These are phyloP conservation scores for Suillus discolor DNA, from an alignment of 768 basidiomycete species.

Conservation along the genomic window DNA sequence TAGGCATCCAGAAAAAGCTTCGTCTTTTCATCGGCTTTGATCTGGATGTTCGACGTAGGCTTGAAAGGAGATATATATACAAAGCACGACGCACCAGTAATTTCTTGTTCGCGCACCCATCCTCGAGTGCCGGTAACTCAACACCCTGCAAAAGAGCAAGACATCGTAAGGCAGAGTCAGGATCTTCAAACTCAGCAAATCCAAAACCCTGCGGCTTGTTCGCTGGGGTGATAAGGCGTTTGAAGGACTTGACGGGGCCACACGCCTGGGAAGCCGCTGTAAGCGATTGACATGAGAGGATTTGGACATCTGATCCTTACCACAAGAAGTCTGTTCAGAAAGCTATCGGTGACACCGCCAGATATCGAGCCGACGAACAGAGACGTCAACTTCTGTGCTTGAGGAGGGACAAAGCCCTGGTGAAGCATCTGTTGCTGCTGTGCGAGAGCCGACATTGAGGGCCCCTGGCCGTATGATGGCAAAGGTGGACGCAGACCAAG, in stretches of 20 bases:
- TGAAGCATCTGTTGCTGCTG: constrained; percentile 71
- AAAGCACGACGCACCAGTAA: constrained; percentile 59
- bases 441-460: constrained; percentile 89
- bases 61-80: constrained; percentile 21
- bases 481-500: constrained; percentile 88
- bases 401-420: constrained; percentile 64
- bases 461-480: constrained; percentile 88
- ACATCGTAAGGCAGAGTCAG: constrained; percentile 85
- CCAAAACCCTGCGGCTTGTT: constrained; percentile 97
- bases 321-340: constrained; percentile 74
- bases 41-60: constrained; percentile 55
- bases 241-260: constrained; percentile 87
- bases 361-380: constrained; percentile 96
- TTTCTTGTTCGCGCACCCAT: constrained; percentile 62
- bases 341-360: constrained; percentile 84
- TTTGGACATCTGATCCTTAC: constrained; percentile 46
- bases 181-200: constrained; percentile 94
- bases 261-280: constrained; percentile 62
- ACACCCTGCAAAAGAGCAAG: constrained; percentile 63
- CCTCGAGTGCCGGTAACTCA: constrained; percentile 62
- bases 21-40: constrained; percentile 97
- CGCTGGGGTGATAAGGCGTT: constrained; percentile 87
- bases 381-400: constrained; percentile 67
- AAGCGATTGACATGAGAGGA: constrained; percentile 3
- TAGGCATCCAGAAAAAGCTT: constrained; percentile 86